Evolutionary conservation across 2,329 filamentous ascomycete genomes (phyloP).

Genomic region (Sclerotinia minor): DNA sequence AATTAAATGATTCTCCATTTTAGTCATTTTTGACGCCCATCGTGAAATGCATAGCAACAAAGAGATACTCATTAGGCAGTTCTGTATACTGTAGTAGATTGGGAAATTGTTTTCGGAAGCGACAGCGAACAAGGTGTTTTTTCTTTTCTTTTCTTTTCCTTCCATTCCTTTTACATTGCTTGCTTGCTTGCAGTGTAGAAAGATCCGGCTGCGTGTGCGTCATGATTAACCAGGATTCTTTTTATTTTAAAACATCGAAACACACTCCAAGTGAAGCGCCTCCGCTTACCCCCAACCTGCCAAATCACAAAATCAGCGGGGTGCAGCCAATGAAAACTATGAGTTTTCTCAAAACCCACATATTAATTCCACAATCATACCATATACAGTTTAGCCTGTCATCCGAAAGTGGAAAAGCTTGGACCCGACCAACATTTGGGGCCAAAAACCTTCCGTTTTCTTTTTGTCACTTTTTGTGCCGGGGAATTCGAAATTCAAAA

Average conservation of each 20-base stretch:
- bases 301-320: neutral
- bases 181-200: neutral
- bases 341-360: neutral
- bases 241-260: neutral
- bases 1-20: neutral
- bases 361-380: neutral
- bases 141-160: no score
- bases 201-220: conserved; percentile 15
- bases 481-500: neutral
- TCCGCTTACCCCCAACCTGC: conserved; percentile 4
- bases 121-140: neutral
- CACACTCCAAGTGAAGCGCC: neutral
- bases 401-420: conserved; percentile 8
- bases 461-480: neutral
- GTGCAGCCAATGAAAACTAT: neutral
- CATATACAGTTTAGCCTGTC: neutral
- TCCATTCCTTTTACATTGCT: no score
- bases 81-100: neutral
- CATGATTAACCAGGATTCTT: neutral
- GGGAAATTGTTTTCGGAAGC: conserved; percentile 7
- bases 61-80: neutral
- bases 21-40: neutral
- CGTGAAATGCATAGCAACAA: neutral
- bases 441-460: neutral
- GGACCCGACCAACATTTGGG: neutral